Percentiles rank a stretch among this genome's conserved stretches.
Evolutionary conservation across 306 rosid species (phyloP).

Genomic region (Sicyos edulis): DNA sequence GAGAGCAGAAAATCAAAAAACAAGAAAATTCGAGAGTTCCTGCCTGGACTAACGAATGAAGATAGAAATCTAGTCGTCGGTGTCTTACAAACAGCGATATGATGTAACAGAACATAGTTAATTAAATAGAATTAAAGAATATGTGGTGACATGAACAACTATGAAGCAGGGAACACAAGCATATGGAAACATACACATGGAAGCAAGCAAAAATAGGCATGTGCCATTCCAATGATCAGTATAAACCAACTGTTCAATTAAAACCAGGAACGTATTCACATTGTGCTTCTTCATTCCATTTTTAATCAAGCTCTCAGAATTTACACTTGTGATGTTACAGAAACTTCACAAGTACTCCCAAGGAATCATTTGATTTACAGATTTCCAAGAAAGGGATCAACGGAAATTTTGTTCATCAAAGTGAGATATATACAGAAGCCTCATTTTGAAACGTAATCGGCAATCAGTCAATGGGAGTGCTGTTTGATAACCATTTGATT

Average conservation of each 20-base stretch:
- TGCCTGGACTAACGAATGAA: background rate
- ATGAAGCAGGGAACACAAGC: background rate
- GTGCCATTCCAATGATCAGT: background rate
- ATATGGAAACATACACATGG: background rate
- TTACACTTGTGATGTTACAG: background rate
- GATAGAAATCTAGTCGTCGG: background rate
- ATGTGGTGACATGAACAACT: background rate
- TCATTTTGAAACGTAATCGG: background rate
- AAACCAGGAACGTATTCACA: background rate
- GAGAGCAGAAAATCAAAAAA: background rate
- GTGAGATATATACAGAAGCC: background rate
- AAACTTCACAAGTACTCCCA: background rate
- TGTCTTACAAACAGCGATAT: background rate
- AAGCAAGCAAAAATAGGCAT: background rate
- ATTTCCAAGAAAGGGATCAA: background rate
- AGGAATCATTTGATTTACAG: conserved; percentile 1
- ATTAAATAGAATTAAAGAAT: background rate
- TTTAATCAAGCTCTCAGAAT: background rate
- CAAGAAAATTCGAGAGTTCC: background rate
- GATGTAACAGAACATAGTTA: background rate
- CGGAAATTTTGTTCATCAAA: background rate
- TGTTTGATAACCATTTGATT: too few relatives aligned
- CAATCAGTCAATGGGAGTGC: background rate
- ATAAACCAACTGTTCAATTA: background rate
- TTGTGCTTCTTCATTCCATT: background rate